Conservation (phyloP, 2,329 filamentous ascomycete species). For the Calonectria fujianensis region DNA sequence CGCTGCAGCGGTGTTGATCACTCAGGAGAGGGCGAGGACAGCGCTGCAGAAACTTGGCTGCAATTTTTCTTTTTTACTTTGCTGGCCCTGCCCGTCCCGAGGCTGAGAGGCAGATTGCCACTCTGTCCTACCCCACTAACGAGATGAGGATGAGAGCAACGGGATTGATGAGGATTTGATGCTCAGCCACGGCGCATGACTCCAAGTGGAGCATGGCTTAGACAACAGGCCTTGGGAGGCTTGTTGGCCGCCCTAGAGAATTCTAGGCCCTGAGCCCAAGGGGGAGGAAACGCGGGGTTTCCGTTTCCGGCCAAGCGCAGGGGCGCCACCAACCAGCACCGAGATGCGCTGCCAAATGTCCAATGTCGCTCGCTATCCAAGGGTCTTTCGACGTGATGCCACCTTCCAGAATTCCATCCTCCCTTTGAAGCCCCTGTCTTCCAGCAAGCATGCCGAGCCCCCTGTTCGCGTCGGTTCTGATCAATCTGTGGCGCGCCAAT, state of each 20-base stretch:
- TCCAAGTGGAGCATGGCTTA: not conserved
- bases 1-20: not conserved
- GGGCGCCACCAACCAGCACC: not conserved
- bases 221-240: not conserved
- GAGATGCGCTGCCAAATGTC: not conserved
- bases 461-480: not conserved
- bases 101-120: not conserved
- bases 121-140: not conserved
- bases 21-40: not conserved
- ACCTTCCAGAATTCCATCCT: not conserved
- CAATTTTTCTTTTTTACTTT: not conserved
- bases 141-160: constrained; percentile 1
- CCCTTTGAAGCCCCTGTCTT: not conserved
- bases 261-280: not conserved
- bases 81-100: not conserved
- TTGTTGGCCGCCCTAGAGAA: not conserved
- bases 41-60: not conserved
- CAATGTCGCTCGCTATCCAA: not conserved
- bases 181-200: not conserved
- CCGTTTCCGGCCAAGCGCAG: not conserved
- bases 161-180: not conserved
- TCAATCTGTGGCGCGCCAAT: not conserved
- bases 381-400: not conserved
- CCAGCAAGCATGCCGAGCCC: not conserved
- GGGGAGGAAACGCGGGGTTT: constrained; percentile 2